phyloP scores from a whole-genome alignment of 495 filamentous ascomycete species.

The Neurospora tetraspora region DNA sequence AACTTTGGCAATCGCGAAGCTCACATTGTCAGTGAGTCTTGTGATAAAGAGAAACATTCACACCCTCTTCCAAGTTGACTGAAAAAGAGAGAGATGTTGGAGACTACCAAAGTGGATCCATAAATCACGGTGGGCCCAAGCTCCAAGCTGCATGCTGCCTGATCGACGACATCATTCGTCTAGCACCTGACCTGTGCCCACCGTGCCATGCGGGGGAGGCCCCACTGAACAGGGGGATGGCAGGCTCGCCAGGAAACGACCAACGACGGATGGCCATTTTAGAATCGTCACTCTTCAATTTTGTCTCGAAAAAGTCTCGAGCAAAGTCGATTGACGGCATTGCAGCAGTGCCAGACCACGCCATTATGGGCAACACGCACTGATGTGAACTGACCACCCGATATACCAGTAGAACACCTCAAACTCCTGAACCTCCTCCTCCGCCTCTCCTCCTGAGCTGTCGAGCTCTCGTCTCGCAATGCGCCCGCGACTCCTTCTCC shows the following conservation, averaged over 20 bases:
- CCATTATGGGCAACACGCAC: neutral
- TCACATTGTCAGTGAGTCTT: neutral
- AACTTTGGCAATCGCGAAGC: neutral
- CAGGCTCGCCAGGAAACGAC: neutral
- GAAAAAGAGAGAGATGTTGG: too few relatives aligned
- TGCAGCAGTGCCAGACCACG: neutral
- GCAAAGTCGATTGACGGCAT: neutral
- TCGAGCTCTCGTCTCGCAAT: constrained; percentile 3
- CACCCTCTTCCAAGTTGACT: neutral
- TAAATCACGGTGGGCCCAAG: neutral
- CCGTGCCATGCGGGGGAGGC: neutral
- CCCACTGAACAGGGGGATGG: neutral
- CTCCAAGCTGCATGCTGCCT: neutral
- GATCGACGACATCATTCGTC: neutral
- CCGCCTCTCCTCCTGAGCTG: neutral
- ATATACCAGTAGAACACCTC: neutral
- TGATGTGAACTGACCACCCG: neutral
- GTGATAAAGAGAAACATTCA: neutral
- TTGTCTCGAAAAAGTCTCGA: neutral
- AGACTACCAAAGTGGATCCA: neutral
- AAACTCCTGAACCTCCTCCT: neutral
- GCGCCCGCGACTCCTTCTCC: constrained; percentile 15
- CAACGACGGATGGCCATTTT: neutral
- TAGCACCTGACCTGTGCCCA: neutral
- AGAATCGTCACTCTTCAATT: neutral